phyloP scores from a whole-genome alignment of 2,329 filamentous ascomycete genomes.

The Zelopaecilomyces penicillatus region DNA sequence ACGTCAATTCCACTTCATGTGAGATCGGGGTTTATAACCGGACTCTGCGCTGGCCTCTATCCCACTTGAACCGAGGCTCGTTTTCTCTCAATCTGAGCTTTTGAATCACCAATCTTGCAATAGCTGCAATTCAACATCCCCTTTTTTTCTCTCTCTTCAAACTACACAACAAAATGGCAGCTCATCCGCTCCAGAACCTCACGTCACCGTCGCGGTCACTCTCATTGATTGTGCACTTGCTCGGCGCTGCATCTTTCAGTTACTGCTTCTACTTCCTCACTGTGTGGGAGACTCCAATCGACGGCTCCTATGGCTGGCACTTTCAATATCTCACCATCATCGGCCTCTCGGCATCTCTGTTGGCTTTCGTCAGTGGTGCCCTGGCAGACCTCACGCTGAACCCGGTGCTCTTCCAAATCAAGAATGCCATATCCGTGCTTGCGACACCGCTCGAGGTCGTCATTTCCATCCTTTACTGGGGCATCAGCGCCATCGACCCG shows the following conservation, averaged over 20 bases:
- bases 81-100: too few species aligned
- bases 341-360: slow-evolving; percentile 52
- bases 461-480: slow-evolving; percentile 67
- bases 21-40: too few species aligned
- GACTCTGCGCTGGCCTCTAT: too few species aligned
- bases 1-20: too few species aligned
- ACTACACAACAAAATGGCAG: slow-evolving; percentile 25
- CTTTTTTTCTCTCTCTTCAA: neutral
- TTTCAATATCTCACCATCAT: slow-evolving; percentile 69
- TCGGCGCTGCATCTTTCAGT: slow-evolving; percentile 44
- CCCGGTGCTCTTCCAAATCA: slow-evolving; percentile 50
- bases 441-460: slow-evolving; percentile 63
- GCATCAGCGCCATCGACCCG: slow-evolving; percentile 50
- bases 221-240: slow-evolving; percentile 54
- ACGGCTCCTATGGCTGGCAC: slow-evolving; percentile 56
- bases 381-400: slow-evolving; percentile 56
- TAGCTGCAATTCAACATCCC: neutral
- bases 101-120: slow-evolving; percentile 4
- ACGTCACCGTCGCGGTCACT: slow-evolving; percentile 54
- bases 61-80: too few species aligned
- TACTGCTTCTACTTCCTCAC: slow-evolving; percentile 45
- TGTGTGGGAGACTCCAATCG: slow-evolving; percentile 42
- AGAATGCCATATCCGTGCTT: slow-evolving; percentile 59
- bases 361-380: slow-evolving; percentile 53
- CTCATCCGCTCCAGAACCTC: slow-evolving; percentile 58